phyloP scores from a whole-genome alignment of 345 rosid species.

The Mangifera indica region DNA sequence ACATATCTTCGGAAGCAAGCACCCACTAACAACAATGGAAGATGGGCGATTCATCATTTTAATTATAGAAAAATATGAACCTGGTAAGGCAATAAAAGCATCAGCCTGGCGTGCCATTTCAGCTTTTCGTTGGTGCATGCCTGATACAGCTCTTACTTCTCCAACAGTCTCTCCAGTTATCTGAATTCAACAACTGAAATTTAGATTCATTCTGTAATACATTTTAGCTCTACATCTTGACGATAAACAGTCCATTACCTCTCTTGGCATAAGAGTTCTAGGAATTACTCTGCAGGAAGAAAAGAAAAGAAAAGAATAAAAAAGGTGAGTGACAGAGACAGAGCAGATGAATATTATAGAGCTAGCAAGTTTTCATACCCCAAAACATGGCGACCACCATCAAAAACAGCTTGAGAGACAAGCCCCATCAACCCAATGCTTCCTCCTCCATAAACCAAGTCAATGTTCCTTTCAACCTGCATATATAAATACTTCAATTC shows the following conservation, averaged over 20 bases:
- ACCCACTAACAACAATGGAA: no score
- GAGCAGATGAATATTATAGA: background rate
- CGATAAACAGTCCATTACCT: conserved; percentile 34
- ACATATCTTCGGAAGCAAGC: no score
- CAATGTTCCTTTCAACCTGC: conserved; percentile 71
- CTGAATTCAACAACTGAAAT: conserved; percentile 29
- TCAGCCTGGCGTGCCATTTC: conserved; percentile 87
- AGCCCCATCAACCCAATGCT: conserved; percentile 80
- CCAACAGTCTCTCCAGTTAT: conserved; percentile 67
- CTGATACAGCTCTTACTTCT: conserved; percentile 66
- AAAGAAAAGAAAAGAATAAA: background rate
- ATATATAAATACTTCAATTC: background rate
- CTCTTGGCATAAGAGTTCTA: conserved; percentile 57
- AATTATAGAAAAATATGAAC: conserved; percentile 18
- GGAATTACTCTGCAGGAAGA: conserved; percentile 48
- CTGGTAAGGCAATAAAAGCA: conserved; percentile 75
- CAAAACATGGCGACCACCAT: conserved; percentile 75
- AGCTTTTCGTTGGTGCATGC: conserved; percentile 80
- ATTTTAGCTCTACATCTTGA: background rate
- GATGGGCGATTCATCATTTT: no score
- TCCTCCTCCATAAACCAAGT: conserved; percentile 82
- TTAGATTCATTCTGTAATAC: no score
- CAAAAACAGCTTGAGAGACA: conserved; percentile 62
- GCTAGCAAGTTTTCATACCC: conserved; percentile 33
- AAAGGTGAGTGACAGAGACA: background rate